Percentiles rank a stretch among this genome's conserved stretches.
Evolutionary conservation across 306 rosid species (phyloP).

Genomic region (Hippophae rhamnoides): DNA sequence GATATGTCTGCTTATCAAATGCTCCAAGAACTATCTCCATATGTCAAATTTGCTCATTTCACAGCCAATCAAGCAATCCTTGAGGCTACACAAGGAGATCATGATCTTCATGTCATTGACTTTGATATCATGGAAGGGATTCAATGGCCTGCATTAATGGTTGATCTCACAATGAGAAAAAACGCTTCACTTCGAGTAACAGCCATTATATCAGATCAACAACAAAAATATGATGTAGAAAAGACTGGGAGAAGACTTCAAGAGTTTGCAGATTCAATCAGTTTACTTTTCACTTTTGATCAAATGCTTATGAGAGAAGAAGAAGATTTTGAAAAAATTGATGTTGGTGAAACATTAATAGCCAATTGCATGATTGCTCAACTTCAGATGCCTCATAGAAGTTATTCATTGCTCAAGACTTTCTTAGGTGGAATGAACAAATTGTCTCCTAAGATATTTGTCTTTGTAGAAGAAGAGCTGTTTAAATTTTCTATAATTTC

Average conservation of each 20-base stretch:
- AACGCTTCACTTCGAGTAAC: slow-evolving; percentile 36
- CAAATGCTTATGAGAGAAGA: slow-evolving; percentile 23
- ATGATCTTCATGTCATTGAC: slow-evolving; percentile 47
- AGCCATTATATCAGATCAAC: slow-evolving; percentile 30
- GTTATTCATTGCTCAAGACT: slow-evolving; percentile 27
- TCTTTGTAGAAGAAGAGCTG: slow-evolving; percentile 55
- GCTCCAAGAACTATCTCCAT: slow-evolving; percentile 59
- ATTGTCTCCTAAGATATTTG: slow-evolving; percentile 43
- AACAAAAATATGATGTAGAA: slow-evolving; percentile 24
- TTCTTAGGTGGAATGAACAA: slow-evolving; percentile 34
- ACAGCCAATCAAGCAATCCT: slow-evolving; percentile 66
- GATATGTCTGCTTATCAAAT: slow-evolving; percentile 36
- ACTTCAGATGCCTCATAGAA: slow-evolving; percentile 33
- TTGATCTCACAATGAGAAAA: slow-evolving; percentile 43
- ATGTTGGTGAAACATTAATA: slow-evolving; percentile 25
- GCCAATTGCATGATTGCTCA: slow-evolving; percentile 50
- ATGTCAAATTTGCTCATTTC: slow-evolving; percentile 57
- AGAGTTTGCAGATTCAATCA: slow-evolving; percentile 52
- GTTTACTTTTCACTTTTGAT: slow-evolving; percentile 37
- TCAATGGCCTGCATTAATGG: slow-evolving; percentile 70
- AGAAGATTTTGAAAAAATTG: slow-evolving; percentile 32
- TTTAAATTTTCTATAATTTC: slow-evolving; percentile 36
- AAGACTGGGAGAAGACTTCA: slow-evolving; percentile 50
- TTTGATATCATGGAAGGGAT: slow-evolving; percentile 68
- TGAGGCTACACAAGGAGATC: slow-evolving; percentile 40